A percentile compares a stretch with the other conserved stretches of the same genome.
Conservation (phyloP, 768 basidiomycete genomes). For the Pleurotus platypus region DNA sequence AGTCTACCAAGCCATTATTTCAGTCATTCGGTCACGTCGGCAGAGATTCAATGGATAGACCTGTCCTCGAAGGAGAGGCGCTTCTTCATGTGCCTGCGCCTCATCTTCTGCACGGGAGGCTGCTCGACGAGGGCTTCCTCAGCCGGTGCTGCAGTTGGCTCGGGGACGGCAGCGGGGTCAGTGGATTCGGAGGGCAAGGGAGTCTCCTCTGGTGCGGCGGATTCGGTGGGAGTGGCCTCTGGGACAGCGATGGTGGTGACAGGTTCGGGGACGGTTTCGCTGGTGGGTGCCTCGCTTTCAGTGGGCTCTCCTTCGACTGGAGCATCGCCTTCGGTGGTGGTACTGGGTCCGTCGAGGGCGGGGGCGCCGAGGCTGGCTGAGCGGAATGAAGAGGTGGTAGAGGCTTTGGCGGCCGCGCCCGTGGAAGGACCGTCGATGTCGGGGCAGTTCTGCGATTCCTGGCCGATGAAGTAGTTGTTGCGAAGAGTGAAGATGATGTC, state of each 20-base stretch:
- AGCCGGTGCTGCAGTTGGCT: background rate
- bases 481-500: conserved; percentile 11
- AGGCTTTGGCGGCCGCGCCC: background rate
- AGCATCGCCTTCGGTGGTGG: background rate
- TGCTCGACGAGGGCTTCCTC: background rate
- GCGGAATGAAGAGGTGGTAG: background rate
- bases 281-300: background rate
- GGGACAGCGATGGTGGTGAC: background rate
- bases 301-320: background rate
- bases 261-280: background rate
- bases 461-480: conserved; percentile 17
- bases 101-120: conserved; percentile 1
- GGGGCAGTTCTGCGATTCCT: conserved; percentile 18
- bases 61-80: background rate
- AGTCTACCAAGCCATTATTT: background rate
- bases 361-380: background rate
- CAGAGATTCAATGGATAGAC: background rate
- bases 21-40: background rate
- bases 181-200: background rate
- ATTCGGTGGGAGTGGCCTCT: background rate
- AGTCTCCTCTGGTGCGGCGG: background rate
- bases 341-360: background rate
- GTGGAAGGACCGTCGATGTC: conserved; percentile 18
- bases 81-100: conserved; percentile 8
- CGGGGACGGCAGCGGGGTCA: background rate